Evolutionary conservation across 2,329 filamentous ascomycete genomes (phyloP).

Genomic region (Orbilia brochopaga): DNA sequence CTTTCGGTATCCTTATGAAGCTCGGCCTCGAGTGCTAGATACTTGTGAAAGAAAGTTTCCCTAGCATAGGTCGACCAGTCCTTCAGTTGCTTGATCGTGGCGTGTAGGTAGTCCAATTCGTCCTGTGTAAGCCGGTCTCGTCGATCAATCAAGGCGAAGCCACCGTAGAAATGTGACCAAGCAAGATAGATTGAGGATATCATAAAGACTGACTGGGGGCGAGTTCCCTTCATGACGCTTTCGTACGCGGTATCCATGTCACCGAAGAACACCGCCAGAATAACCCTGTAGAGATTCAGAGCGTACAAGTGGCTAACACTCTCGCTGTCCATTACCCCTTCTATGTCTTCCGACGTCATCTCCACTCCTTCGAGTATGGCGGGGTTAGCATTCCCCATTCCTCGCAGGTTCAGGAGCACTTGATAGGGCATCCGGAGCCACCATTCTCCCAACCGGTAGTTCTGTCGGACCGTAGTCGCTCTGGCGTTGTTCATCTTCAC

Average conservation of each 20-base stretch:
- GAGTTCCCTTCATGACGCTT: conserved; percentile 52
- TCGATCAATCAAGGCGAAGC: conserved; percentile 53
- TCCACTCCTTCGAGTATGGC: conserved; percentile 53
- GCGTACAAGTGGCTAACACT: conserved; percentile 55
- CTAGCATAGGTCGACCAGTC: conserved; percentile 53
- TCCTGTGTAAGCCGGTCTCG: conserved; percentile 51
- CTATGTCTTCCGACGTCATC: conserved; percentile 51
- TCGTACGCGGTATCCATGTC: conserved; percentile 54
- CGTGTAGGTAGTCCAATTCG: conserved; percentile 51
- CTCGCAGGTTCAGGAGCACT: conserved; percentile 54
- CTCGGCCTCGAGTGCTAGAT: conserved; percentile 54
- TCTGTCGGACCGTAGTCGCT: conserved; percentile 53
- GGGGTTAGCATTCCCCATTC: conserved; percentile 54
- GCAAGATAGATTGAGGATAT: conserved; percentile 52
- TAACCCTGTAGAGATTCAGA: conserved; percentile 54
- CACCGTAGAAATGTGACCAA: conserved; percentile 54
- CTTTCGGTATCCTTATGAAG: conserved; percentile 52
- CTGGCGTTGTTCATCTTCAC: conserved; percentile 54
- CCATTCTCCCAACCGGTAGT: conserved; percentile 55
- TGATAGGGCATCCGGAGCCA: conserved; percentile 55
- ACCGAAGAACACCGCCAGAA: conserved; percentile 54
- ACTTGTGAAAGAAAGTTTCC: conserved; percentile 54
- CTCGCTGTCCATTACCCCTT: conserved; percentile 51
- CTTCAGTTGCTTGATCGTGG: conserved; percentile 53
- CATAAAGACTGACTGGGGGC: conserved; percentile 45